These are phyloP conservation scores for Oenanthe javanica DNA, from an alignment of 140 eudicot species.

Conservation along the genomic window DNA sequence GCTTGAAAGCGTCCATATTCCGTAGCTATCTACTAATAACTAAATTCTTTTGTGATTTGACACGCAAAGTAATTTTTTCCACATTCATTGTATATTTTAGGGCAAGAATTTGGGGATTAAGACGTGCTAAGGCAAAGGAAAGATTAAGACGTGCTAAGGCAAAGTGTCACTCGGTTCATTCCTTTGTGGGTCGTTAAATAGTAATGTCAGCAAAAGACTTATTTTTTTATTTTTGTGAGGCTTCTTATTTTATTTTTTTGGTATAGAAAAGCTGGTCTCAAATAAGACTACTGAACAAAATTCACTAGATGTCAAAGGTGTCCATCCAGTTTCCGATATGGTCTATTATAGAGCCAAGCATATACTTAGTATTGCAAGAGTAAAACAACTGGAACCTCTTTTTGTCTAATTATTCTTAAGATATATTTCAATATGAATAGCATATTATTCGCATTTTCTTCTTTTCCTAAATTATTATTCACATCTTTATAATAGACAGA, in stretches of 20 bases:
- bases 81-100: neutral
- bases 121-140: neutral
- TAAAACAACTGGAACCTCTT: neutral
- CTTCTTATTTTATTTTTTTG: neutral
- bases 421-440: neutral
- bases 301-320: neutral
- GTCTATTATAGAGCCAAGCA: neutral
- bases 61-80: neutral
- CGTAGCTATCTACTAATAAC: neutral
- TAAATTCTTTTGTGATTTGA: neutral
- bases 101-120: neutral
- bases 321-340: neutral
- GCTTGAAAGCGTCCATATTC: neutral
- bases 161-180: neutral
- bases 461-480: neutral
- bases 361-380: neutral
- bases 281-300: neutral
- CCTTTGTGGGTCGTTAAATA: neutral
- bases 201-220: neutral
- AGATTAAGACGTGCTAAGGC: too few species aligned
- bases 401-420: neutral
- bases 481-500: neutral
- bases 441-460: neutral
- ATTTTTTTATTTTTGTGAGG: neutral
- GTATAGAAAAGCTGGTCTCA: neutral